phyloP scores from a whole-genome alignment of 2,329 filamentous ascomycete species.

The Eutypella sp. region DNA sequence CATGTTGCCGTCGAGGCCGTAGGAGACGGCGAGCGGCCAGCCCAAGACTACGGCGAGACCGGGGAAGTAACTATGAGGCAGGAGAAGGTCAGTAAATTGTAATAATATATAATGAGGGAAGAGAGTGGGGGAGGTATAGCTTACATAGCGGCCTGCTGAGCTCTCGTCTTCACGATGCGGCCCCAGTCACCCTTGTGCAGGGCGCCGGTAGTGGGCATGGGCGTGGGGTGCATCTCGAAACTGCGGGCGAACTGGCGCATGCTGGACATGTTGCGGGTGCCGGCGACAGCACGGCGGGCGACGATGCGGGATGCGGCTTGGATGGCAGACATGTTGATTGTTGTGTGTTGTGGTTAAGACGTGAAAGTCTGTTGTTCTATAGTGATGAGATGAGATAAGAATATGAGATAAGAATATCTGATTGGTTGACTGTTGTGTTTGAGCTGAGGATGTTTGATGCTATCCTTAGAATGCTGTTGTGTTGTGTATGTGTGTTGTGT shows the following conservation, averaged over 20 bases:
- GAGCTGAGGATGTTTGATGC: background rate
- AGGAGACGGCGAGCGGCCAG: background rate
- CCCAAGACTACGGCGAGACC: background rate
- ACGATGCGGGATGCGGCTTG: background rate
- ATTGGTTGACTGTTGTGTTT: background rate
- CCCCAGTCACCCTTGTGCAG: background rate
- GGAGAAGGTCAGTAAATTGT: background rate
- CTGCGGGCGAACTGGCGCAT: background rate
- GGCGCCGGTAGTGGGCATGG: background rate
- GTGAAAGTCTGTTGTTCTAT: background rate
- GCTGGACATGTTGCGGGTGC: background rate
- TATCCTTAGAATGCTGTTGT: background rate
- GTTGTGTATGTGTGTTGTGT: background rate
- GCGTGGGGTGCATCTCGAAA: background rate
- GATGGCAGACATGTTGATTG: background rate
- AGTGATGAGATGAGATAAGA: background rate
- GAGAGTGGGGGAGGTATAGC: background rate
- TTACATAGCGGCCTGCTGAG: background rate
- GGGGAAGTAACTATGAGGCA: background rate
- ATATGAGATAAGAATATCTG: background rate
- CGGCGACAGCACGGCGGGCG: background rate
- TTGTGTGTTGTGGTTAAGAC: background rate
- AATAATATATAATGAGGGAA: background rate
- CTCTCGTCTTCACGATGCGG: background rate
- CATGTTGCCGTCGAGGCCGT: background rate